Conservation (phyloP, 345 rosid genomes). For the Erodium maritimum region DNA sequence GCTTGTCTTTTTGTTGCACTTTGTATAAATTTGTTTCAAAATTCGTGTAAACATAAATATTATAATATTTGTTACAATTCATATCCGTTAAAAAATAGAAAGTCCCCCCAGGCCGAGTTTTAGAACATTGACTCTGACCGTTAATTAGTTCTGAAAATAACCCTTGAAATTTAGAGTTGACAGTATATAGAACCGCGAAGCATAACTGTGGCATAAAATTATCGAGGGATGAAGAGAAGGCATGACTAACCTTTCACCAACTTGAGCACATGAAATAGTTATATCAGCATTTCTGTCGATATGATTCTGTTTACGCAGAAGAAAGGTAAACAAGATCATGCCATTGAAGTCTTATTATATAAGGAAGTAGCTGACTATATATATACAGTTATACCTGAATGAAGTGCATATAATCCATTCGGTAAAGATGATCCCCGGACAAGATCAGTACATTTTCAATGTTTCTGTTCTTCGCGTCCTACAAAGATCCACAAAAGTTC, state of each 20-base stretch:
- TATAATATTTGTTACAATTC: too few relatives aligned
- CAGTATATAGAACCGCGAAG: too few relatives aligned
- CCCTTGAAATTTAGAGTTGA: too few relatives aligned
- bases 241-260: constrained; percentile 41
- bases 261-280: constrained; percentile 52
- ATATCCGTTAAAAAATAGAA: too few relatives aligned
- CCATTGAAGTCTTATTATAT: not conserved
- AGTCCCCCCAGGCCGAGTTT: too few relatives aligned
- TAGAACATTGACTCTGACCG: too few relatives aligned
- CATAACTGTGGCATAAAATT: too few relatives aligned
- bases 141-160: too few relatives aligned
- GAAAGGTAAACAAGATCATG: not conserved
- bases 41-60: too few relatives aligned
- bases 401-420: constrained; percentile 88
- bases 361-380: not conserved
- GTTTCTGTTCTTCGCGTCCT: constrained; percentile 74
- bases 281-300: constrained; percentile 50
- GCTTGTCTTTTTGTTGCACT: too few relatives aligned
- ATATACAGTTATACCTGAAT: too few relatives aligned
- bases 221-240: not conserved
- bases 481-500: constrained; percentile 6
- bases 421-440: constrained; percentile 83
- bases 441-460: constrained; percentile 74
- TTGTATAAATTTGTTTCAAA: too few relatives aligned
- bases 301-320: constrained; percentile 44